Conservation (phyloP, 2,329 filamentous ascomycete species). For the Metarhizium brunneum region DNA sequence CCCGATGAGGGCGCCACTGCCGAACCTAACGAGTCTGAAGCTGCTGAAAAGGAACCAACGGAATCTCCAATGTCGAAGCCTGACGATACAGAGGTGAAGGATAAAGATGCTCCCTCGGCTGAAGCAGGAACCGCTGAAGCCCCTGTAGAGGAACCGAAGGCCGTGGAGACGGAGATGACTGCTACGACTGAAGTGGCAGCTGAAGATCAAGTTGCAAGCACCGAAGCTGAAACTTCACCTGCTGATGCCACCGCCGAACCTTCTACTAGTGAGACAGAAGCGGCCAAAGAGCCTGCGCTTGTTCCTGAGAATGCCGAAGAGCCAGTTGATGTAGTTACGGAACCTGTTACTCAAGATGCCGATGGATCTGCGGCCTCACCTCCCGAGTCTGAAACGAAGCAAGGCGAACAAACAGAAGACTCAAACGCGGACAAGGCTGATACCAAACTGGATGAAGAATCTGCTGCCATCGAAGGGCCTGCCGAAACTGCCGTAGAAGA, state of each 20-base stretch:
- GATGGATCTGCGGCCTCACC: background rate
- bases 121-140: background rate
- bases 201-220: background rate
- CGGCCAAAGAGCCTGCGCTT: background rate
- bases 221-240: background rate
- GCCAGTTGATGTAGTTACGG: background rate
- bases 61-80: background rate
- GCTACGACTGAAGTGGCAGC: background rate
- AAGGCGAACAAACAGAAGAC: background rate
- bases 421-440: background rate
- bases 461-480: background rate
- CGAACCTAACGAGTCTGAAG: background rate
- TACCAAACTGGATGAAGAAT: background rate
- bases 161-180: background rate
- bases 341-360: background rate
- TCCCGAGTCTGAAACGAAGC: background rate
- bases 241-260: background rate
- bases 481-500: background rate
- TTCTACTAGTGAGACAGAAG: background rate
- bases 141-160: background rate
- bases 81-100: background rate
- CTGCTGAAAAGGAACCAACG: background rate
- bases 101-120: background rate
- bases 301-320: background rate
- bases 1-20: background rate